Base-by-base conservation (phyloP, 1,284 basidiomycete species). In the Trametes pubescens region DNA sequence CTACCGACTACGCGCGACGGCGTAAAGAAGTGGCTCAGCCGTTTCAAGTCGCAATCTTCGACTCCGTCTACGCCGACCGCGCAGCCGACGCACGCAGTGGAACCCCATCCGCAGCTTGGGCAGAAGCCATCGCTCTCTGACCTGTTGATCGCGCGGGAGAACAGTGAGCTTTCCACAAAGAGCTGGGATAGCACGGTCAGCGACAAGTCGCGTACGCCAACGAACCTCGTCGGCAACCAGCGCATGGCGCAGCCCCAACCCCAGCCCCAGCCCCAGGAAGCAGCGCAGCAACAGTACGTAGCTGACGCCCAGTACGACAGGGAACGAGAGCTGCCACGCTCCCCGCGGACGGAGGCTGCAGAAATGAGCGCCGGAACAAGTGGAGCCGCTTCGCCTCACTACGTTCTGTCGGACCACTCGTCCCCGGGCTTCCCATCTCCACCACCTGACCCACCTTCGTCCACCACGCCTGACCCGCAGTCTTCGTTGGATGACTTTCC, bases 21-120 rank as follows among this genome's bases (percentile, higher is more conserved):
- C 26, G 90, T 93, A 34, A 89, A 86, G 75, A 89, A 89, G 71
- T 93, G 91, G 91, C 75, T 92, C 51, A 88, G 84, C 73, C 77
- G 83, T 43, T 84, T 84, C 61, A 79, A 82, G 22, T 76, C 82
- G 2, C 78, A 79, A 22, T 77, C 74, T 4, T 67, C 81, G 3
- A 76, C 80, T 11, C 74, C 84, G 43, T 73, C 81, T 43, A 76
- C 77, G 29, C 76, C 80, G 7, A 72, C 73, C 29, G 70, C 79
- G 6, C 73, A 79, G 38, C 69, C 74, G 29, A 71, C 76, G 18
- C 75, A 77, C n/a, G 71, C 61, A 16, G 68, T 66, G 26, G 79
- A 72, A 59, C 65, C 75, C 35, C 75, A 64, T 66, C 59, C 75
- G 72, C 69, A 57, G 56, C 70, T 65, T 18, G 71, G 60, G 76